A percentile compares a stretch with the other conserved stretches of the same genome.
Conservation (phyloP, 768 basidiomycete species). For the Psilocybe sp. region DNA sequence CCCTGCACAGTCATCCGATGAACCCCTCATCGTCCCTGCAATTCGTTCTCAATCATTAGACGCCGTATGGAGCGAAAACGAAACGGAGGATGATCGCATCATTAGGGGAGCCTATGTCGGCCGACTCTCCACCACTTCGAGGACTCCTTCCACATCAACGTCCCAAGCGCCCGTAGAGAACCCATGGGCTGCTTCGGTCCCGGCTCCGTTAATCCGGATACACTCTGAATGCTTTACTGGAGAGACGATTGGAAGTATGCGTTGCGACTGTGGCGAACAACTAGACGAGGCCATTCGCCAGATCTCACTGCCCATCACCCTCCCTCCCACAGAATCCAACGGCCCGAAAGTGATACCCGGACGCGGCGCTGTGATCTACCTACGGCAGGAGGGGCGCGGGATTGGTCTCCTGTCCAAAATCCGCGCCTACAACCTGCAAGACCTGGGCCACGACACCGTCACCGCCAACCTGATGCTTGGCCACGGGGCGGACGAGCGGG, state of each 20-base stretch:
- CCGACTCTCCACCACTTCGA: slow-evolving; percentile 59
- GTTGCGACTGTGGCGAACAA: slow-evolving; percentile 99
- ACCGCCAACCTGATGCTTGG: slow-evolving; percentile 95
- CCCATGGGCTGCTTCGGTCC: slow-evolving; percentile 33
- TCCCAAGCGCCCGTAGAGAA: slow-evolving; percentile 10
- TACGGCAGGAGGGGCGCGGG: slow-evolving; percentile 96
- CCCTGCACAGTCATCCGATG: slow-evolving; percentile 62
- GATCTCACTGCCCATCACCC: slow-evolving; percentile 68
- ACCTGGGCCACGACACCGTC: slow-evolving; percentile 98
- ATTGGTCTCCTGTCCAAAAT: slow-evolving; percentile 96
- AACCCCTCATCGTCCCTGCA: slow-evolving; percentile 39
- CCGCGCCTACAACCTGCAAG: slow-evolving; percentile 95
- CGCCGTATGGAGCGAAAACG: slow-evolving; percentile 75
- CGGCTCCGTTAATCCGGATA: slow-evolving; percentile 85
- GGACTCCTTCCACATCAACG: slow-evolving; percentile 40
- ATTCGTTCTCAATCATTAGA: slow-evolving; percentile 85
- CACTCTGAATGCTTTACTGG: slow-evolving; percentile 99
- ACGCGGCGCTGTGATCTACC: slow-evolving; percentile 90
- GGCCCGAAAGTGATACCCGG: slow-evolving; percentile 59
- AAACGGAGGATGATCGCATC: slow-evolving; percentile 93
- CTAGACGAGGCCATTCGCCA: slow-evolving; percentile 94
- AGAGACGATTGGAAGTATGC: slow-evolving; percentile 96
- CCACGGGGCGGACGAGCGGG: slow-evolving; percentile 89
- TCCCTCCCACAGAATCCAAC: slow-evolving; percentile 32
- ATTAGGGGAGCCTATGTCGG: slow-evolving; percentile 93